Conservation (phyloP, 768 basidiomycete genomes). For the Fomitopsis serialis region DNA sequence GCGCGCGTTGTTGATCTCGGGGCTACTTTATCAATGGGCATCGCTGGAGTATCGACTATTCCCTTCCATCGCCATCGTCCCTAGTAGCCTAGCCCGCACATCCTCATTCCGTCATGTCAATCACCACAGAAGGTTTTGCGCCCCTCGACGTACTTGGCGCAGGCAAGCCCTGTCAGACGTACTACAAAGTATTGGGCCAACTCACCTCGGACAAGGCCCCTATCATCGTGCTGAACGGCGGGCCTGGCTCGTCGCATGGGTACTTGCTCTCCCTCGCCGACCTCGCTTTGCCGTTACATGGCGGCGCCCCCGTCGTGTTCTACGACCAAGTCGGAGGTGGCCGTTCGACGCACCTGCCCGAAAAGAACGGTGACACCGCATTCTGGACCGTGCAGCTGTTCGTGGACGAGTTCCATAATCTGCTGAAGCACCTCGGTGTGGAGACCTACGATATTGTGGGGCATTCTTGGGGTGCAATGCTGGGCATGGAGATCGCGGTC, state of each 20-base stretch:
- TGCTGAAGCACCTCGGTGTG: slow-evolving; percentile 38
- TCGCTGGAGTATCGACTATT: no score
- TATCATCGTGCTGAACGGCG: slow-evolving; percentile 43
- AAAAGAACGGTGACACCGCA: slow-evolving; percentile 21
- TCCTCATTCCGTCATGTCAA: no score
- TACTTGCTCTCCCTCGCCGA: slow-evolving; percentile 35
- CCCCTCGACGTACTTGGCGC: slow-evolving; percentile 12
- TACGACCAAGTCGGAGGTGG: slow-evolving; percentile 49
- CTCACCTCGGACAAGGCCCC: slow-evolving; percentile 25
- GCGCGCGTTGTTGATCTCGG: no score
- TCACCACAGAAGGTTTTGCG: not conserved
- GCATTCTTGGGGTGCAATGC: slow-evolving; percentile 56
- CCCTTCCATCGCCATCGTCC: no score
- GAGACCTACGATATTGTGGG: slow-evolving; percentile 39
- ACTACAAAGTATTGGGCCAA: slow-evolving; percentile 36
- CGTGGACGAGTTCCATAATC: slow-evolving; percentile 47
- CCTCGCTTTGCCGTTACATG: slow-evolving; percentile 18
- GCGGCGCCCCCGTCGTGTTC: slow-evolving; percentile 36
- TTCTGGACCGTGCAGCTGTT: slow-evolving; percentile 48
- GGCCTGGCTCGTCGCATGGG: slow-evolving; percentile 37
- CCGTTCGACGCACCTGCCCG: slow-evolving; percentile 37
- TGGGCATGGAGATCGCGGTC: slow-evolving; percentile 27
- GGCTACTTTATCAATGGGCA: no score
- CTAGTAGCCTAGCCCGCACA: no score
- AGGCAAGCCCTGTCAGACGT: slow-evolving; percentile 29